Evolutionary conservation across 179 eudicot species (phyloP), one percentile per base, ranked within the genome.

Genomic region (Silene noctiflora): DNA sequence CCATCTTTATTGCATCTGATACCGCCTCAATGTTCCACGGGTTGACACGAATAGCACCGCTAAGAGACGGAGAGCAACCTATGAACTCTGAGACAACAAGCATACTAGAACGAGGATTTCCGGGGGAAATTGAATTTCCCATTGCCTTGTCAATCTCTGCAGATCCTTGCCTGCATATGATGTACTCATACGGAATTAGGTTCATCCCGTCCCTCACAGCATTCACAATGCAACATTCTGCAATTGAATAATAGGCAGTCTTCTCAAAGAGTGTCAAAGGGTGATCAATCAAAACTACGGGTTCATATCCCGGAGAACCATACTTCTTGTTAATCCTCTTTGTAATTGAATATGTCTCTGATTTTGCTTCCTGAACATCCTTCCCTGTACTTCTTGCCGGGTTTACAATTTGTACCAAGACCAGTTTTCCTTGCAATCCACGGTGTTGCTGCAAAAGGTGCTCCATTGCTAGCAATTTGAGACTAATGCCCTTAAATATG

Each of bases 131-230:
- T 25, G 74, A 6, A 48, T 78, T 51, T 25, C 84, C 87, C 69
- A 80, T 71, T 2, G 84, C 77, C 74, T 80, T 80, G 51, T 85
- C 81, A 20, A 85, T 46, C n/a, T 69, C 62, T 0, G 75, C 70
- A 73, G 81, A 78, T 42, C 85, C 86, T 77, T 85, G 84, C 72
- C 88, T 78, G 53, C 86, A 85, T 14, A 85, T 81, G 61, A 83
- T 48, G 74, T 85, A 85, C 59, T 85, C 76, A 25, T 85, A 85
- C 11, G 88, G 85, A 29, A 78, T 81, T 20, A 82, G 73, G 76
- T 85, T 85, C 74, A 85, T 69, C 24, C 88, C 88, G 60, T 85
- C 88, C 25, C 88, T 83, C 4, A 85, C 88, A 2, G 88, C 88
- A 78, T 83, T 85, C 69, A 85, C 84, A 64, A 85, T 80, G 81